phyloP scores from a whole-genome alignment of 331 rosid species.

The Arachis monticola region DNA sequence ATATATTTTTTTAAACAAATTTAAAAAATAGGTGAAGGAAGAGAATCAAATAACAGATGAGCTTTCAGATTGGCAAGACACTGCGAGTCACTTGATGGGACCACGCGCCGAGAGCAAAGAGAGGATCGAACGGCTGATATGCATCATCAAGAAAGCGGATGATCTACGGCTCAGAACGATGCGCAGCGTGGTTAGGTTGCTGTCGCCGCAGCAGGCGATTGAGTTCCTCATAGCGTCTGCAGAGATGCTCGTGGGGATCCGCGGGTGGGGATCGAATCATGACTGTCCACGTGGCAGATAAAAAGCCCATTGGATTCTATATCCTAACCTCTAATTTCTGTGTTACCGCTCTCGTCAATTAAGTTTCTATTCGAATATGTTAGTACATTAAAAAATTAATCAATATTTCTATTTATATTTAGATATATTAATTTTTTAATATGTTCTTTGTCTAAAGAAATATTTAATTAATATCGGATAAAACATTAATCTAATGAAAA shows the following conservation, averaged over 20 bases:
- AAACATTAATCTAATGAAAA: too few species aligned
- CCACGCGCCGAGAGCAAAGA: constrained; percentile 35
- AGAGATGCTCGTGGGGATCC: constrained; percentile 74
- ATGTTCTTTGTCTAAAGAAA: too few species aligned
- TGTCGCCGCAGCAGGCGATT: constrained; percentile 75
- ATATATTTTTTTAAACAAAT: background rate
- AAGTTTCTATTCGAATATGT: too few species aligned
- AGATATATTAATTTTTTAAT: too few species aligned
- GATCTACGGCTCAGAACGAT: constrained; percentile 71
- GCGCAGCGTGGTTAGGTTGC: constrained; percentile 57
- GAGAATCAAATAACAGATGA: constrained; percentile 81
- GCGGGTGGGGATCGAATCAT: constrained; percentile 68
- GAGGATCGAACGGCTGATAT: constrained; percentile 51
- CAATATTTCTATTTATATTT: too few species aligned
- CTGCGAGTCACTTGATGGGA: constrained; percentile 59
- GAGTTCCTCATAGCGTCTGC: constrained; percentile 77
- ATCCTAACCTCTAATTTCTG: background rate
- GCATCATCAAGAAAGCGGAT: constrained; percentile 68
- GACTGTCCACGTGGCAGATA: constrained; percentile 50
- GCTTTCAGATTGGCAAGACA: constrained; percentile 87
- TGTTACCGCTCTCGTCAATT: background rate
- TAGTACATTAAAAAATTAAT: too few species aligned
- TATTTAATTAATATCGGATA: too few species aligned
- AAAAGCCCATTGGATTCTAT: background rate
- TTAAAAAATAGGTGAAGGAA: constrained; percentile 60